Conservation (phyloP, 345 rosid genomes). For the Citrus hindsii region DNA sequence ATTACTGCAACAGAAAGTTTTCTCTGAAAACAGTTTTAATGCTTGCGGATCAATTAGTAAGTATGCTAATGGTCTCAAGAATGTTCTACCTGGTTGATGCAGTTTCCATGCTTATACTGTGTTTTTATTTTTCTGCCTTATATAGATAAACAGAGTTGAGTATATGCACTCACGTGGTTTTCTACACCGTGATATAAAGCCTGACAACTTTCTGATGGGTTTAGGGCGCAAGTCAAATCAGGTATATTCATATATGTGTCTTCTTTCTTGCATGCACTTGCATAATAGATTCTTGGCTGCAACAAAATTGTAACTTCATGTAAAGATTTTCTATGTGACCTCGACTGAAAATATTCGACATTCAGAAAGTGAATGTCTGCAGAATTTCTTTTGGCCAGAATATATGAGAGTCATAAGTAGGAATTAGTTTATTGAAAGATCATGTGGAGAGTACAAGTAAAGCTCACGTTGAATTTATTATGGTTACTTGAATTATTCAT, state of each 20-base stretch:
- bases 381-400: neutral
- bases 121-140: conserved; percentile 1
- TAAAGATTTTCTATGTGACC: neutral
- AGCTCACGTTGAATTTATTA: neutral
- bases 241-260: conserved; percentile 29
- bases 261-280: neutral
- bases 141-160: conserved; percentile 81
- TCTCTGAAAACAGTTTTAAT: conserved; percentile 80
- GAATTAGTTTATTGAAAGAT: neutral
- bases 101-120: conserved; percentile 1
- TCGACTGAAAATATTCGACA: neutral
- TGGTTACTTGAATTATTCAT: neutral
- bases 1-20: conserved; percentile 76
- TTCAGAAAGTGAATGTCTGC: neutral
- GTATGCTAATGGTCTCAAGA: conserved; percentile 19
- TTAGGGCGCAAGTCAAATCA: conserved; percentile 93
- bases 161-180: conserved; percentile 88
- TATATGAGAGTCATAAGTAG: neutral
- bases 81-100: neutral
- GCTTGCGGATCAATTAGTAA: conserved; percentile 92
- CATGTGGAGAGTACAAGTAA: neutral
- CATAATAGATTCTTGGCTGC: neutral
- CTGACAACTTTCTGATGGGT: conserved; percentile 91
- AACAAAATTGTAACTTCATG: neutral
- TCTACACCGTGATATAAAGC: conserved; percentile 93